Evolutionary conservation across 2,329 filamentous ascomycete genomes (phyloP).

Genomic region (Nothomitra cinnamomea): DNA sequence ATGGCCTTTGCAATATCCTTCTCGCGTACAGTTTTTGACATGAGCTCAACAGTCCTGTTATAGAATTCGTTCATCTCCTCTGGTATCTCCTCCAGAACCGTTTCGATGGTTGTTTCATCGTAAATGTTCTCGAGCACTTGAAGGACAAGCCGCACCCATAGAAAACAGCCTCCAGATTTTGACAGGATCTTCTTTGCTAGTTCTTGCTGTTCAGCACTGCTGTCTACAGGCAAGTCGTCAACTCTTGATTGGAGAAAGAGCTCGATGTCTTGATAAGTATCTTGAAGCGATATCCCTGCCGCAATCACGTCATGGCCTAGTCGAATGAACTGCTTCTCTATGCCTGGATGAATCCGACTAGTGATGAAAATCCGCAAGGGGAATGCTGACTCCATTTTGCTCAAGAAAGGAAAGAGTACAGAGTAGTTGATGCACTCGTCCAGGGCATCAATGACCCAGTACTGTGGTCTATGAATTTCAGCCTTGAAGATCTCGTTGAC

Average conservation of each 20-base stretch:
- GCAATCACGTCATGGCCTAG: conserved; percentile 5
- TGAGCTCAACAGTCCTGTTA: conserved; percentile 17
- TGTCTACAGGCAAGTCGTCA: conserved; percentile 6
- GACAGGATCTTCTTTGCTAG: conserved; percentile 19
- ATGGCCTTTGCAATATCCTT: conserved; percentile 21
- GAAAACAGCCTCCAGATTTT: conserved; percentile 22
- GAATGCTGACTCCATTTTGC: conserved; percentile 8
- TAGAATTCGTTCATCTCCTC: conserved; percentile 22
- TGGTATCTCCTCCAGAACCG: conserved; percentile 20
- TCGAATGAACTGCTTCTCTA: conserved; percentile 7
- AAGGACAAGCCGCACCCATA: conserved; percentile 22
- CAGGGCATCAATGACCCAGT: conserved; percentile 11
- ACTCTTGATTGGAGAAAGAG: conserved; percentile 12
- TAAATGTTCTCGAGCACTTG: conserved; percentile 16
- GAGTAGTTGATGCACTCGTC: conserved; percentile 16
- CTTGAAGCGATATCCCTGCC: conserved; percentile 10
- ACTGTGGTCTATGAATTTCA: conserved; percentile 6
- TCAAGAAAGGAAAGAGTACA: conserved; percentile 12
- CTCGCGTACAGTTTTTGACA: conserved; percentile 15
- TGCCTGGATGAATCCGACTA: conserved; percentile 11
- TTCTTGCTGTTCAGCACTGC: conserved; percentile 11
- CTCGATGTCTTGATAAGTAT: conserved; percentile 14
- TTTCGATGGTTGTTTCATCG: conserved; percentile 17
- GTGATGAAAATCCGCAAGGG: conserved; percentile 14
- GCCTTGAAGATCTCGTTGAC: conserved; percentile 8